Evolutionary conservation across 2,329 filamentous ascomycete genomes (phyloP).

Genomic region (Ascocoryne sarcoides): DNA sequence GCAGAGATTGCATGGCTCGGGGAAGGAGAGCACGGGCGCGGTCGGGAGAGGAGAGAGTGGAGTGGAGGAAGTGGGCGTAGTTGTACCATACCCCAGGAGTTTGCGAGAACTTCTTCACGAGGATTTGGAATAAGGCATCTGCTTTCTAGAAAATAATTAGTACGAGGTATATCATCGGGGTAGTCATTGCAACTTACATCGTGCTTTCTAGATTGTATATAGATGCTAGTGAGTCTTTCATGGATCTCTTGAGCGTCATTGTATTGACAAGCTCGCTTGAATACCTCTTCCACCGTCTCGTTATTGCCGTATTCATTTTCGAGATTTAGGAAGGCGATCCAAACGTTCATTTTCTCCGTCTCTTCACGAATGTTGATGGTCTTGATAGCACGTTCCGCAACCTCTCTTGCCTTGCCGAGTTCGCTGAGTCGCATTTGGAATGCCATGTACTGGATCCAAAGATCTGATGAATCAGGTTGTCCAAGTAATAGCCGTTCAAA

Average conservation of each 20-base stretch:
- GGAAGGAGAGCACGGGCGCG: constrained; percentile 69
- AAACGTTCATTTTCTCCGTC: constrained; percentile 87
- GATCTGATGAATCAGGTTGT: constrained; percentile 81
- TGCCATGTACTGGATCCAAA: constrained; percentile 99
- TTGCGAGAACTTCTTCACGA: constrained; percentile 79
- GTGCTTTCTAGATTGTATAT: constrained; percentile 82
- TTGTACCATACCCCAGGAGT: constrained; percentile 82
- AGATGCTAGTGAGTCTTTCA: constrained; percentile 84
- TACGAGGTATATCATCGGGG: background rate
- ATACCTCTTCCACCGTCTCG: constrained; percentile 73
- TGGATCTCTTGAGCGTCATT: constrained; percentile 88
- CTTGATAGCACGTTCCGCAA: constrained; percentile 81
- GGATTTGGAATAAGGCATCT: constrained; percentile 75
- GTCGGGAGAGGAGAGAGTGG: constrained; percentile 59
- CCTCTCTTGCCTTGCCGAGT: constrained; percentile 75
- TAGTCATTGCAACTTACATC: constrained; percentile 49
- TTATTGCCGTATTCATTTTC: constrained; percentile 85
- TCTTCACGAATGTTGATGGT: constrained; percentile 89
- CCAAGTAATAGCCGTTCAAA: constrained; percentile 89
- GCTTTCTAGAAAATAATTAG: constrained; percentile 55
- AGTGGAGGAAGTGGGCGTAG: constrained; percentile 88
- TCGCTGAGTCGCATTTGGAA: constrained; percentile 92
- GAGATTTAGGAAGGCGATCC: constrained; percentile 89
- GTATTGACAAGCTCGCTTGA: constrained; percentile 87
- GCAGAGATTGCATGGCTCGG: constrained; percentile 77